Evolutionary conservation across 2,329 filamentous ascomycete genomes (phyloP), one percentile per base, ranked within the genome.

Genomic region (Colletotrichum karsti): DNA sequence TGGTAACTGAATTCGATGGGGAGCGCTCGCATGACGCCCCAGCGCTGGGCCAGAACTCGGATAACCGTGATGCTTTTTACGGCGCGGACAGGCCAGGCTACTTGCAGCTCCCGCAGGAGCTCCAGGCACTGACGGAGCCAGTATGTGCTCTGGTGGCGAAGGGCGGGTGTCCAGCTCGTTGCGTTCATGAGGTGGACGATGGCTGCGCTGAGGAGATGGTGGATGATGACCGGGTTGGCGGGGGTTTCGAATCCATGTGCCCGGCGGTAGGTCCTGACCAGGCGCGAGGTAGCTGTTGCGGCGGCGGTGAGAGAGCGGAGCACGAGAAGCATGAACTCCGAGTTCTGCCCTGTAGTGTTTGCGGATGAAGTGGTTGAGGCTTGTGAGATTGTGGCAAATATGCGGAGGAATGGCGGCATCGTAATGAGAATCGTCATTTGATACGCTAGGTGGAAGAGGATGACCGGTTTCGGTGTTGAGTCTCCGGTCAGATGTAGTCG

Each of bases 171-270:
- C 30, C 55, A 42, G 37, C 69, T 71, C 1, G 67, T 71, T 0
- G 69, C 63, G 8, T 71, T 71, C 69, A 71, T 71, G 7, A 71
- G 53, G 18, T 70, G 67, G 1, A 71, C 69, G 44, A 70, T 70
- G 8, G 54, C 63, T 9, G 67, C 69, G n/a, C 67, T 70, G 10
- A 71, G 67, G 20, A 71, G 69, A 22, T 70, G 69, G 22, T 71
- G 69, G 7, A 71, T 57, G 18, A 71, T 53, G 28, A 71, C 59
- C 0, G 69, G 67, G n/a, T 71, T 71, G 7, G 69, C 42, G 9
- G 67, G 50, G 7, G 22, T 57, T 37, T 53, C 58, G 13, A 68
- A 65, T 7, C 65, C 69, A 15, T 68, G 67, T 7, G 54, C 59
- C 2, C 69, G 59, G 28, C 63, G 63, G 18, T 71, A 71, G 10